phyloP scores from a whole-genome alignment of 1,284 basidiomycete genomes.

The Blastosporella zonata region DNA sequence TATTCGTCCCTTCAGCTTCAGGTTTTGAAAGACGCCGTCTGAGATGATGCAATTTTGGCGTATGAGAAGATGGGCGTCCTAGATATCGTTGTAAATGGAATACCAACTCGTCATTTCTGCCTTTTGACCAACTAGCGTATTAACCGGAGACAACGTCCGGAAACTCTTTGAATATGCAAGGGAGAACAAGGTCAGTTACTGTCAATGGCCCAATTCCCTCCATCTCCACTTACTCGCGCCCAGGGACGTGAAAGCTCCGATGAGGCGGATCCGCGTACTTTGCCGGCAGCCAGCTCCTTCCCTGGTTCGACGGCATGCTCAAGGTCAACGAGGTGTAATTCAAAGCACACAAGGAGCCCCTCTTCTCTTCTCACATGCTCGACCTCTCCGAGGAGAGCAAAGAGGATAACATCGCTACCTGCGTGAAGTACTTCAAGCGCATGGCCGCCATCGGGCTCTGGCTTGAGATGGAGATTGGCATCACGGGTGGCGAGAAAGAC shows the following conservation, averaged over 20 bases:
- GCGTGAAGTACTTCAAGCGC: conserved; percentile 93
- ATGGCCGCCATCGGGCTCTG: conserved; percentile 93
- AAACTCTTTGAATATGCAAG: conserved; percentile 89
- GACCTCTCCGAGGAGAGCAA: conserved; percentile 98
- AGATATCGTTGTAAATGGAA: conserved; percentile 59
- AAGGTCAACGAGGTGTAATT: conserved; percentile 93
- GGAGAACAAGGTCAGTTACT: conserved; percentile 63
- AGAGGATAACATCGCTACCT: conserved; percentile 94
- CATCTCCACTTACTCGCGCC: neutral
- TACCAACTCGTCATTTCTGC: neutral
- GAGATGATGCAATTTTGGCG: too few relatives aligned
- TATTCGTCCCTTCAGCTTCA: too few relatives aligned
- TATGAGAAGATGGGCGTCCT: conserved; percentile 57
- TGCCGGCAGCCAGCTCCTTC: conserved; percentile 74
- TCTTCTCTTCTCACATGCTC: conserved; percentile 99
- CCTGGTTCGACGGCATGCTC: conserved; percentile 99
- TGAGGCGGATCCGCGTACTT: conserved; percentile 41
- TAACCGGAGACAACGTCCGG: conserved; percentile 85
- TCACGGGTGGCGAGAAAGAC: conserved; percentile 99
- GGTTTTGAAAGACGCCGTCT: too few relatives aligned
- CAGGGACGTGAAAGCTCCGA: neutral
- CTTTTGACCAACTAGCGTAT: conserved; percentile 58
- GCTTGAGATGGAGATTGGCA: conserved; percentile 99
- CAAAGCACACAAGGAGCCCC: conserved; percentile 85
- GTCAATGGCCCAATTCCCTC: conserved; percentile 5